Base-by-base conservation (phyloP, 345 rosid genomes). In the Rhodomyrtus tomentosa region DNA sequence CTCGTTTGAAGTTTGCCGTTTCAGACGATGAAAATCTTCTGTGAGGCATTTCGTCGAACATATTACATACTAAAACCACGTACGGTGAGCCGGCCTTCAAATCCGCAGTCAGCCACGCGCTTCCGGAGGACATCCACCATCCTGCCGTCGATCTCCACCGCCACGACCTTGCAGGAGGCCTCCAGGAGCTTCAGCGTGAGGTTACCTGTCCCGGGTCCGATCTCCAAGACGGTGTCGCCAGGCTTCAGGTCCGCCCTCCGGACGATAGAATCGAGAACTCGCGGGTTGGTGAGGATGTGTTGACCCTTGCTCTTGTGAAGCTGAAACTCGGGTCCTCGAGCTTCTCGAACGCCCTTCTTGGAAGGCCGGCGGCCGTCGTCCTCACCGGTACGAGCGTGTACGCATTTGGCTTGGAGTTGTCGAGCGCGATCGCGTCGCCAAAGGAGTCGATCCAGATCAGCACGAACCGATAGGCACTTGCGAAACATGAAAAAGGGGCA, bases 121-220 rank as follows among this genome's bases (percentile, higher is more conserved):
- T 87, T 90, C 53, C 84, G 84, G 51, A 97, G 96, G 83, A 87
- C 59, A 72, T 91, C 95, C 13, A 94, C 98, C 99, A 97, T 97
- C 79, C 98, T 92, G 32, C 85, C 82, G 83, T 97, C 98, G 13
- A 95, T 48, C 89, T 97, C 98, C 21, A 97, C 83, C 10, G 98
- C 96, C 55, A 91, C 88, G 72, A 97, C 98, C 85, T 84, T 90
- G 3, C 86, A 84, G 76, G 95, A 90, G 45, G 88, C 93, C 82
- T 94, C 86, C 21, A 93, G 92, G 50, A 97, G 98, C 90, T 90
- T 95, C 83, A 95, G 90, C 15, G 98, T 97, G 87, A 95, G 98
- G 81, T 95, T 97, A 50, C 98, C 98, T 5, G 98, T 95, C 6
- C 98, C 98, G 15, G 98, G 98, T 80, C 98, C 98, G 32, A 97